Evolutionary conservation across 441 rosid species (phyloP).

Genomic region (Populus hybrid): DNA sequence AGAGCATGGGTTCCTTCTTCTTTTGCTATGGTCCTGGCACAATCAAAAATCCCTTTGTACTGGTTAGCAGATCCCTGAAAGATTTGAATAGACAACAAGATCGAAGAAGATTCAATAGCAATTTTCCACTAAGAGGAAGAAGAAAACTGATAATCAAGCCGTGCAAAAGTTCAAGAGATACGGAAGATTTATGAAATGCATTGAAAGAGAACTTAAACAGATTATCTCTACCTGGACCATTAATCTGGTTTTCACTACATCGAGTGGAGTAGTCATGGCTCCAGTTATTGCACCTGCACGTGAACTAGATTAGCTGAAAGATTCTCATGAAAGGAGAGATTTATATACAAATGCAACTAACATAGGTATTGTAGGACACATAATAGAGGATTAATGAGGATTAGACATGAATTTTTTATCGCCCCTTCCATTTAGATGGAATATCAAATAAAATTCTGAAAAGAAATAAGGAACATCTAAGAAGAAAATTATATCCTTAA

Average conservation of each 20-base stretch:
- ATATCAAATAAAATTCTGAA: background rate
- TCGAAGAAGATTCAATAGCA: background rate
- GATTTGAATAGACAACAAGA: background rate
- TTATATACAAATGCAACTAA: background rate
- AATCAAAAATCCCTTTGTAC: slow-evolving; percentile 63
- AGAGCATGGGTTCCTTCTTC: slow-evolving; percentile 82
- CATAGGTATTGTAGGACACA: background rate
- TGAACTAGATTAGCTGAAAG: background rate
- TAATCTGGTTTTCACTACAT: slow-evolving; percentile 83
- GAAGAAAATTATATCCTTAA: background rate
- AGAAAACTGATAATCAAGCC: background rate
- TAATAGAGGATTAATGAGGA: background rate
- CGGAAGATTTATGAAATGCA: background rate
- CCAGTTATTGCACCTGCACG: slow-evolving; percentile 76
- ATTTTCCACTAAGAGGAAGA: background rate
- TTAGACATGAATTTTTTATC: background rate
- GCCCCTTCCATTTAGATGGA: background rate
- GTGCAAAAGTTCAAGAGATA: background rate
- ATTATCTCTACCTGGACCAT: slow-evolving; percentile 69
- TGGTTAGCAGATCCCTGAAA: slow-evolving; percentile 68
- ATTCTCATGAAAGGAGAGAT: background rate
- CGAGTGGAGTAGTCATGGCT: slow-evolving; percentile 88
- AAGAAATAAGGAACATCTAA: background rate
- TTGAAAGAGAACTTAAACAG: background rate
- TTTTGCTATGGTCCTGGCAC: slow-evolving; percentile 65